These are phyloP conservation scores for rapeseed (Brassica napus) DNA, from an alignment of 345 rosid genomes.

Conservation along the genomic window Da-Ae NC_063452.1:56757001-56757500, in stretches of 20 bases:
- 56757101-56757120: background rate
- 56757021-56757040: constrained; percentile 57
- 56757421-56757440: constrained; percentile 5
- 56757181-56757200: constrained; percentile 92
- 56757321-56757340: background rate
- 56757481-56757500: constrained; percentile 14
- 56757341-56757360: constrained; percentile 7
- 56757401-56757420: background rate
- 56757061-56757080: constrained; percentile 97
- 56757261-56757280: constrained; percentile 9
- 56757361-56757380: constrained; percentile 13
- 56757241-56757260: constrained; percentile 53
- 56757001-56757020: constrained; percentile 68
- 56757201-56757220: constrained; percentile 69
- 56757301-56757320: background rate
- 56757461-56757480: background rate
- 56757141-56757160: constrained; percentile 12
- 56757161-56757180: constrained; percentile 98
- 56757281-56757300: background rate
- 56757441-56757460: constrained; percentile 42
- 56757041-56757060: constrained; percentile 73
- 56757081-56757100: constrained; percentile 25
- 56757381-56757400: constrained; percentile 12
- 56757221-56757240: constrained; percentile 66
- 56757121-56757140: constrained; percentile 21